phyloP scores from a whole-genome alignment of 1,284 basidiomycete species.

The Mrakiaceae sp. region DNA sequence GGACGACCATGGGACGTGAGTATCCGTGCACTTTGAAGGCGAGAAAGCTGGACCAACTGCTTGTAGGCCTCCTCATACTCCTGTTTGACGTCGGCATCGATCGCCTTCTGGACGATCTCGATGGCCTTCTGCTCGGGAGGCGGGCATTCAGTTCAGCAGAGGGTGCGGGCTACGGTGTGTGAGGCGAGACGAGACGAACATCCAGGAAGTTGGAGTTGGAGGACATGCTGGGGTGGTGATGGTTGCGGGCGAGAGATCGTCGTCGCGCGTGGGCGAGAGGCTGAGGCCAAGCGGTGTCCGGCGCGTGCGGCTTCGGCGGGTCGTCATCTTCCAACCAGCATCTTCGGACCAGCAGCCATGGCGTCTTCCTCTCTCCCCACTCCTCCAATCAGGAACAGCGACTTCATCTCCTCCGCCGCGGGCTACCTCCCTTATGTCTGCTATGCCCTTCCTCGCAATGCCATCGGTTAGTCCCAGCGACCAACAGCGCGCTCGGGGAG shows the following conservation, averaged over 20 bases:
- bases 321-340: not conserved
- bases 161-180: not conserved
- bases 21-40: not conserved
- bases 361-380: not conserved
- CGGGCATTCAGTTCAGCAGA: not conserved
- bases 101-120: constrained; percentile 86
- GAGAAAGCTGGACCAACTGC: constrained; percentile 33
- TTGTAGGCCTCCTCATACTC: constrained; percentile 88
- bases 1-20: not conserved
- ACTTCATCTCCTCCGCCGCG: not conserved
- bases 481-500: too few species aligned
- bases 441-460: too few species aligned
- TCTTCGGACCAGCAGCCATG: not conserved
- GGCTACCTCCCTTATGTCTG: not conserved
- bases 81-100: constrained; percentile 87
- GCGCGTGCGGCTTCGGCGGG: not conserved
- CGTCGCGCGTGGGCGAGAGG: too few species aligned
- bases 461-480: too few species aligned
- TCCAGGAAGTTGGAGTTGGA: constrained; percentile 43
- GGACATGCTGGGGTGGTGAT: not conserved
- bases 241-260: too few species aligned
- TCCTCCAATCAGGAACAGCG: not conserved
- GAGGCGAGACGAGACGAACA: constrained; percentile 27
- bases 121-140: constrained; percentile 65
- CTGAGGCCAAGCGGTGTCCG: too few species aligned